These are phyloP conservation scores for Candida sanyiensis DNA, from an alignment of 805 yeast genomes.

Conservation along the genomic window DNA sequence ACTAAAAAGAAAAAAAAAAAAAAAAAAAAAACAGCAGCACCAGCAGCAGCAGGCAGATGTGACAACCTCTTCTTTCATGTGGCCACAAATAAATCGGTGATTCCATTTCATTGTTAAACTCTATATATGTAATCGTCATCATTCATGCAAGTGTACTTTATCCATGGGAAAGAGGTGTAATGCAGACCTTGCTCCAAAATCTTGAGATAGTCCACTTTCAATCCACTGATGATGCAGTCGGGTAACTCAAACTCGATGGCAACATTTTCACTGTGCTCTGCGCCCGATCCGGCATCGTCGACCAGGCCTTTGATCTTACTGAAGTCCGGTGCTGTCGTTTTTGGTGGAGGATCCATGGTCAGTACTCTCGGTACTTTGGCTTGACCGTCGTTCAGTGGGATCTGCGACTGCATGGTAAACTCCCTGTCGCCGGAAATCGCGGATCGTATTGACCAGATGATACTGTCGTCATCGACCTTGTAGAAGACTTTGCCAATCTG, in stretches of 20 bases:
- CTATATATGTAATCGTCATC: slow-evolving; percentile 33
- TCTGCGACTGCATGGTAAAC: slow-evolving; percentile 53
- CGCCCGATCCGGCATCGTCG: neutral
- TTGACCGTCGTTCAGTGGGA: slow-evolving; percentile 27
- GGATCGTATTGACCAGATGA: slow-evolving; percentile 68
- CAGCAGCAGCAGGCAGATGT: too few species aligned
- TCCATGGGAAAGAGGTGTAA: slow-evolving; percentile 77
- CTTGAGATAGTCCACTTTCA: slow-evolving; percentile 59
- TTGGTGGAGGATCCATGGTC: slow-evolving; percentile 28
- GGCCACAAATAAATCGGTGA: too few species aligned
- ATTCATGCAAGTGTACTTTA: slow-evolving; percentile 45
- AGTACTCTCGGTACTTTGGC: slow-evolving; percentile 7
- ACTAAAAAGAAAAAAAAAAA: neutral
- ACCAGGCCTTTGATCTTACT: slow-evolving; percentile 17
- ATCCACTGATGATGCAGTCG: slow-evolving; percentile 56
- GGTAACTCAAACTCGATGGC: slow-evolving; percentile 59
- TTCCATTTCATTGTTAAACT: too few species aligned
- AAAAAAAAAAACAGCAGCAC: too few species aligned
- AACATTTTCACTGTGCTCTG: slow-evolving; percentile 28
- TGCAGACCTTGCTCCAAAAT: slow-evolving; percentile 53
- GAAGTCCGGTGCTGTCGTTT: slow-evolving; percentile 17
- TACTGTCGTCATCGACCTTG: slow-evolving; percentile 60
- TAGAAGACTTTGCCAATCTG: slow-evolving; percentile 66
- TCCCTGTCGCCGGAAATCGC: slow-evolving; percentile 51
- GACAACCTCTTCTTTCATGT: too few species aligned